These are phyloP conservation scores for Yamadazyma sp. DNA, from an alignment of 1,139 yeast species.

Conservation along the genomic window DNA sequence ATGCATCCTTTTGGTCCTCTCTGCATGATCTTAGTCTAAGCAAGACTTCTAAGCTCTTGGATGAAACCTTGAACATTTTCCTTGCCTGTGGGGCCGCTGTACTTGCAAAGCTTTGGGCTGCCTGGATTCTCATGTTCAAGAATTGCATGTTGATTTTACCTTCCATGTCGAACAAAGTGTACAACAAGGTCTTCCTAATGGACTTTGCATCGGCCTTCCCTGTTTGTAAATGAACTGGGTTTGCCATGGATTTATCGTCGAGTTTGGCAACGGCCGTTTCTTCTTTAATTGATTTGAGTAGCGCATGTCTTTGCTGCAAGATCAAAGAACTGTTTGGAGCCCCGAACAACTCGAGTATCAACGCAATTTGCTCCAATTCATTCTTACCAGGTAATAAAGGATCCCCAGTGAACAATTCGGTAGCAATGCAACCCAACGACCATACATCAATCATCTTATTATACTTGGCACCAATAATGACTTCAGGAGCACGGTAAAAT, in stretches of 20 bases:
- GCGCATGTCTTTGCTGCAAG: conserved; percentile 22
- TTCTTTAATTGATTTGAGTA: conserved; percentile 20
- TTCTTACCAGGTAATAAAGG: conserved; percentile 73
- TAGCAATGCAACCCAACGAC: conserved; percentile 73
- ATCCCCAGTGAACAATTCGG: conserved; percentile 63
- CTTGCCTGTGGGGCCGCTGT: conserved; percentile 16
- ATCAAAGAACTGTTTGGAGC: conserved; percentile 46
- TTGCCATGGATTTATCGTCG: conserved; percentile 8
- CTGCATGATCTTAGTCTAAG: conserved; percentile 39
- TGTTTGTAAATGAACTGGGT: conserved; percentile 9
- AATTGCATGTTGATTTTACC: conserved; percentile 38
- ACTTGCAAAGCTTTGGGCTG: conserved; percentile 17
- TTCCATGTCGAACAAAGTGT: conserved; percentile 38
- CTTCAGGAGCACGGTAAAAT: conserved; percentile 76
- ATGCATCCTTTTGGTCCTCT: conserved; percentile 19
- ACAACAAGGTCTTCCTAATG: conserved; percentile 33
- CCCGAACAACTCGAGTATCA: conserved; percentile 62
- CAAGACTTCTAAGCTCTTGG: conserved; percentile 38
- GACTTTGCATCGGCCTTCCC: conserved; percentile 23
- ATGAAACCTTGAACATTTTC: conserved; percentile 27
- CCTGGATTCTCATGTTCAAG: conserved; percentile 25
- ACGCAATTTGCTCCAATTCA: conserved; percentile 65
- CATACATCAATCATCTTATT: conserved; percentile 72
- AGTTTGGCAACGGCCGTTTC: conserved; percentile 16
- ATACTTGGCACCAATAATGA: conserved; percentile 75